phyloP scores from a whole-genome alignment of 2,329 filamentous ascomycete genomes.

The Ophiostoma tasmaniense region DNA sequence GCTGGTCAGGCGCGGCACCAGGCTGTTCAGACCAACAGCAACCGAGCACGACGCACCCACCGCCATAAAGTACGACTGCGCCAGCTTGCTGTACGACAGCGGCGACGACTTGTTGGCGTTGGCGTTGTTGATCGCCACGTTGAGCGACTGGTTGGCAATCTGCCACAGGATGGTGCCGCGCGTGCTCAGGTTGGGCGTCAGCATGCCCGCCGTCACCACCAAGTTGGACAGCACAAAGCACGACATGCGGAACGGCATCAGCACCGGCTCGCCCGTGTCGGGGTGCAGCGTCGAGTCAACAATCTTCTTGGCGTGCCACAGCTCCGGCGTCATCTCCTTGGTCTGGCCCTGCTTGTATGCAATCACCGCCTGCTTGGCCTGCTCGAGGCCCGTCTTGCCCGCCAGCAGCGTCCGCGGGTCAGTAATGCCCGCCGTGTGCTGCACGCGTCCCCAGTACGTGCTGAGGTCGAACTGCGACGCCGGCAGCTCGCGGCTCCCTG shows the following conservation, averaged over 20 bases:
- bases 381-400: slow-evolving; percentile 66
- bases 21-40: slow-evolving; percentile 79
- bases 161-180: slow-evolving; percentile 88
- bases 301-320: slow-evolving; percentile 95
- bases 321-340: slow-evolving; percentile 72
- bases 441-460: slow-evolving; percentile 92
- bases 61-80: slow-evolving; percentile 83
- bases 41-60: slow-evolving; percentile 91
- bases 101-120: slow-evolving; percentile 98
- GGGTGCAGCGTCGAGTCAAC: slow-evolving; percentile 95
- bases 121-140: slow-evolving; percentile 94
- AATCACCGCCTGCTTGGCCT: slow-evolving; percentile 73
- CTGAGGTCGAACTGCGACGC: slow-evolving; percentile 84
- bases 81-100: slow-evolving; percentile 68
- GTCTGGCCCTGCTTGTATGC: slow-evolving; percentile 81
- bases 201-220: slow-evolving; percentile 78
- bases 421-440: slow-evolving; percentile 79
- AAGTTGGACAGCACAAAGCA: slow-evolving; percentile 89
- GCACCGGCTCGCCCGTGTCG: slow-evolving; percentile 84
- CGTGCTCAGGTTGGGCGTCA: slow-evolving; percentile 41
- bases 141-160: slow-evolving; percentile 91
- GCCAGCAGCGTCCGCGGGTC: slow-evolving; percentile 94
- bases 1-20: slow-evolving; percentile 74
- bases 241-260: slow-evolving; percentile 96
- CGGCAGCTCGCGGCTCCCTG: slow-evolving; percentile 70